phyloP scores from a whole-genome alignment of 1,139 yeast species.

The Lodderomyces parapsilosis region DNA sequence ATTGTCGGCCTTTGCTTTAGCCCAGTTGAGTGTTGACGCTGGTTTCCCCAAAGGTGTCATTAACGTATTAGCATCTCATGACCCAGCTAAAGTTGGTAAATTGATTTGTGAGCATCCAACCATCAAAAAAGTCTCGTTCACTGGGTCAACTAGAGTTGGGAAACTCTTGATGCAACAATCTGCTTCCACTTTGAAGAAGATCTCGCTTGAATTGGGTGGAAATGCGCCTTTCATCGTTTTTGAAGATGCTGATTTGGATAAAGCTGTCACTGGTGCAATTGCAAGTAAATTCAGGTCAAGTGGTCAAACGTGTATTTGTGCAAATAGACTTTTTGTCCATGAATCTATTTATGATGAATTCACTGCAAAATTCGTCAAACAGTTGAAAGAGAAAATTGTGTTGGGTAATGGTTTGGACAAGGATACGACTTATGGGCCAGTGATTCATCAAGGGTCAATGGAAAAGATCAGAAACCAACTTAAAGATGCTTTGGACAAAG shows the following conservation, averaged over 20 bases:
- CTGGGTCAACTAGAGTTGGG: constrained; percentile 88
- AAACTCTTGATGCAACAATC: constrained; percentile 76
- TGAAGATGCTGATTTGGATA: constrained; percentile 76
- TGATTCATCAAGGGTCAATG: constrained; percentile 67
- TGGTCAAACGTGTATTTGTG: constrained; percentile 92
- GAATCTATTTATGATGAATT: constrained; percentile 66
- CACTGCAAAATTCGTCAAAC: constrained; percentile 39
- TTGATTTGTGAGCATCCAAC: constrained; percentile 66
- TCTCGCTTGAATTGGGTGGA: constrained; percentile 89
- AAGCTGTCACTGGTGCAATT: constrained; percentile 74
- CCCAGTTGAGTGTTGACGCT: constrained; percentile 67
- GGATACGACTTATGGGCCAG: constrained; percentile 76
- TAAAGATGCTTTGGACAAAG: constrained; percentile 69
- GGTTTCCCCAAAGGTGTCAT: constrained; percentile 87
- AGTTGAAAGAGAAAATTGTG: constrained; percentile 49
- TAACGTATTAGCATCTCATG: constrained; percentile 63
- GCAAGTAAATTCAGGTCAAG: constrained; percentile 61
- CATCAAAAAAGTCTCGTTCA: constrained; percentile 78
- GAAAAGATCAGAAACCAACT: constrained; percentile 71
- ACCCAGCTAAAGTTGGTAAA: constrained; percentile 63
- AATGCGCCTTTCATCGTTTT: constrained; percentile 91
- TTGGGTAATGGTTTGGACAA: constrained; percentile 75
- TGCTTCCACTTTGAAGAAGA: constrained; percentile 74
- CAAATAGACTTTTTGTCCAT: constrained; percentile 78
- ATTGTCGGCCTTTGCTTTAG: constrained; percentile 78